A percentile compares a stretch with the other conserved stretches of the same genome.
These are phyloP conservation scores for Fusarium tricinctum DNA, from an alignment of 2,329 filamentous ascomycete genomes.

Conservation along the genomic window DNA sequence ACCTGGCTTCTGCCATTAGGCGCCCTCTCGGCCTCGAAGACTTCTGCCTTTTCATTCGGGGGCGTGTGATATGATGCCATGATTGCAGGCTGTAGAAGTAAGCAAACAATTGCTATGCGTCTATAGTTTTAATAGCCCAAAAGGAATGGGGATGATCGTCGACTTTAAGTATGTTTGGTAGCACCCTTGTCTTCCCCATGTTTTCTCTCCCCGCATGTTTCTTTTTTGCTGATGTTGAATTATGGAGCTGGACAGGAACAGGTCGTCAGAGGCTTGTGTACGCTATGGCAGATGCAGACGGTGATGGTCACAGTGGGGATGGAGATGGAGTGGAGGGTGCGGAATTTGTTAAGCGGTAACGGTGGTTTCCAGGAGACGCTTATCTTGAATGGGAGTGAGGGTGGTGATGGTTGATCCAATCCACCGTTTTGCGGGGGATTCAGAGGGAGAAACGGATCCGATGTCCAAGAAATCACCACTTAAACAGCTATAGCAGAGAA, in stretches of 20 bases:
- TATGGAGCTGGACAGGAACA: conserved; percentile 3
- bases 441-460: conserved; percentile 36
- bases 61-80: conserved; percentile 38
- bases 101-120: not conserved
- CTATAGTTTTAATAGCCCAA: not conserved
- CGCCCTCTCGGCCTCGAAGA: conserved; percentile 44
- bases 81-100: not conserved
- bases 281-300: conserved; percentile 23
- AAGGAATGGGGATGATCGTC: conserved; percentile 31
- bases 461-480: not conserved
- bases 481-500: too few relatives aligned
- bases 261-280: conserved; percentile 40
- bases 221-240: conserved; percentile 11
- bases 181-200: conserved; percentile 32
- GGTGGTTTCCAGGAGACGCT: conserved; percentile 18
- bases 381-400: conserved; percentile 33
- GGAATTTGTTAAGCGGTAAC: conserved; percentile 15
- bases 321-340: not conserved
- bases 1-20: conserved; percentile 26
- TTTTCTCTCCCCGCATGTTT: conserved; percentile 30
- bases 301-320: not conserved
- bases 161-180: conserved; percentile 36
- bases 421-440: conserved; percentile 4
- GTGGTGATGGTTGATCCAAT: conserved; percentile 9
- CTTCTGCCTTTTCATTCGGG: conserved; percentile 40